Conservation (phyloP, 2,329 filamentous ascomycete species). For the Aspergillus transmontanensis region DNA sequence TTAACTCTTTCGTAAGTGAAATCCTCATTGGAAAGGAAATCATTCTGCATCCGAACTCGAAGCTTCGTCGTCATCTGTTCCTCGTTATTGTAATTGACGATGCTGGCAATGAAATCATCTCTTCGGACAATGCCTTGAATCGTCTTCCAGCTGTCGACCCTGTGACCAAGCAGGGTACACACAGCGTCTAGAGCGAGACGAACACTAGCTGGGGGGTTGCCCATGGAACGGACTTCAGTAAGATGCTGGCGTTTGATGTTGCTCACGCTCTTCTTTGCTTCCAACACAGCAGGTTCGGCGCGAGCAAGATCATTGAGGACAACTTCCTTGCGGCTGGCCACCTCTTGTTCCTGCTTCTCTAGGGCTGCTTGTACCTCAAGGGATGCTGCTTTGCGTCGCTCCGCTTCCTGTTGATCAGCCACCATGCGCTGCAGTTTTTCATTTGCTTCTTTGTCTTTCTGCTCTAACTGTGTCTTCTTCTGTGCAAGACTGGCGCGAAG, state of each 20-base stretch:
- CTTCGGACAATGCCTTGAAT: constrained; percentile 85
- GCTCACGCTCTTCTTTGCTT: constrained; percentile 93
- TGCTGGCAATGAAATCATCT: constrained; percentile 97
- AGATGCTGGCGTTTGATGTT: constrained; percentile 98
- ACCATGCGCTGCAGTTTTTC: constrained; percentile 98
- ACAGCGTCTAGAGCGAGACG: constrained; percentile 94
- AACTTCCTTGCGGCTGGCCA: constrained; percentile 78
- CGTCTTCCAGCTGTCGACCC: constrained; percentile 85
- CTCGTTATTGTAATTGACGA: constrained; percentile 96
- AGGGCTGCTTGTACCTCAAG: constrained; percentile 85
- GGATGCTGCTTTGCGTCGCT: constrained; percentile 84
- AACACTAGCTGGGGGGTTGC: constrained; percentile 86
- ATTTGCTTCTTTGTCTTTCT: constrained; percentile 92
- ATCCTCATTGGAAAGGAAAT: constrained; percentile 88
- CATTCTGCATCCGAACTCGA: constrained; percentile 85
- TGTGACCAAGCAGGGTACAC: constrained; percentile 90
- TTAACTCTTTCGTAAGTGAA: constrained; percentile 97
- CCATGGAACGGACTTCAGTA: constrained; percentile 97
- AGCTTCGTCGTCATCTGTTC: constrained; percentile 85
- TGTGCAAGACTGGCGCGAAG: constrained; percentile 85
- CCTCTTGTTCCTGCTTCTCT: constrained; percentile 86
- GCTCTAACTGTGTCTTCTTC: constrained; percentile 91
- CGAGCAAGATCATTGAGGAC: constrained; percentile 85
- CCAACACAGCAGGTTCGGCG: constrained; percentile 88
- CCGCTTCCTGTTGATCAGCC: constrained; percentile 90